These are phyloP conservation scores for Coemansia sp. DNA, from an alignment of 192 early-diverging fungal genomes.

Conservation along the genomic window DNA sequence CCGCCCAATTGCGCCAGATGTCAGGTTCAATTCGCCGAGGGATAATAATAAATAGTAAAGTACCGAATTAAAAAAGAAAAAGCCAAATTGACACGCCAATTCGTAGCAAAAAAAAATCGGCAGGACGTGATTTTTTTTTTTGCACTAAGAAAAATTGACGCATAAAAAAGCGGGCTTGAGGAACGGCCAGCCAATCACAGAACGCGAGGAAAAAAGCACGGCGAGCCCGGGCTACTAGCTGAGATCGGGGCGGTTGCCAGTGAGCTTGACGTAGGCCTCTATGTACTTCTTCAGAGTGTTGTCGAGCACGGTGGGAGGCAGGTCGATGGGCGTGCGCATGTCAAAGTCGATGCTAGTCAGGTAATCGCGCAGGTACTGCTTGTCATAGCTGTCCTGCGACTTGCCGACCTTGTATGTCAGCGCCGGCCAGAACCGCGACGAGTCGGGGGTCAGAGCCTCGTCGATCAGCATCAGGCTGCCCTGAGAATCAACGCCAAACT, in stretches of 20 bases:
- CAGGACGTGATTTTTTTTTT: neutral
- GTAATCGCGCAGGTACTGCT: slow-evolving; percentile 97
- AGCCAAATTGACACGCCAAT: neutral
- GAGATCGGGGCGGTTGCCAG: slow-evolving; percentile 64
- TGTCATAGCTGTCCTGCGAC: slow-evolving; percentile 89
- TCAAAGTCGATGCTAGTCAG: slow-evolving; percentile 86
- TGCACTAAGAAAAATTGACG: slow-evolving; percentile 5
- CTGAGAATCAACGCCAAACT: slow-evolving; percentile 90
- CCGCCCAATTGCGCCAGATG: neutral
- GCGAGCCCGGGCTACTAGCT: no score
- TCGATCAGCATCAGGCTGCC: slow-evolving; percentile 85
- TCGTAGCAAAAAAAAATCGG: neutral
- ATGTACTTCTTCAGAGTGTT: slow-evolving; percentile 91
- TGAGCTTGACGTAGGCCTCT: slow-evolving; percentile 84
- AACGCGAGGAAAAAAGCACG: neutral
- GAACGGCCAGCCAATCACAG: slow-evolving; percentile 4
- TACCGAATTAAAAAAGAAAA: neutral
- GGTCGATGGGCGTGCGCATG: slow-evolving; percentile 69
- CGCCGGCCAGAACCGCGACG: slow-evolving; percentile 96
- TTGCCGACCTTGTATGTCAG: slow-evolving; percentile 73
- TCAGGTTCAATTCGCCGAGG: neutral
- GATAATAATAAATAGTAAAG: neutral
- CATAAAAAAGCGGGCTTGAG: neutral
- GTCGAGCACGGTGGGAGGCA: slow-evolving; percentile 78
- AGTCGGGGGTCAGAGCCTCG: slow-evolving; percentile 98